A percentile compares a stretch with the other conserved stretches of the same genome.
Conservation (phyloP, 345 rosid genomes). For the Eucalyptus microcorys region DNA sequence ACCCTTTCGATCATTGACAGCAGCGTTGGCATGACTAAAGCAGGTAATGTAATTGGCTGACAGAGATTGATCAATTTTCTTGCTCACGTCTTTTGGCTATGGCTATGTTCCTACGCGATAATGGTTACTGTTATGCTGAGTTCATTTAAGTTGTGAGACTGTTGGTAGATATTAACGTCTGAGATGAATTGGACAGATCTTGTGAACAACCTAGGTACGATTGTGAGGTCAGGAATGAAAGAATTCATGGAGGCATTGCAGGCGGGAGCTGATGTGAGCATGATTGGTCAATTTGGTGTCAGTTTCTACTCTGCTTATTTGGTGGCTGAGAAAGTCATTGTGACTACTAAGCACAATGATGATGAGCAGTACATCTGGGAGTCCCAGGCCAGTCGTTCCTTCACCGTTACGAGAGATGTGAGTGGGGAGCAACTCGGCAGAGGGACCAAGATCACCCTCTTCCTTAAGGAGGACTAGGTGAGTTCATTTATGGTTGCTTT, state of each 20-base stretch:
- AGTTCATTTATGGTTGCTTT: neutral
- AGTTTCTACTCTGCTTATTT: conserved; percentile 37
- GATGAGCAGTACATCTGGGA: conserved; percentile 36
- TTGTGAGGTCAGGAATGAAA: conserved; percentile 34
- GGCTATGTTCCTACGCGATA: neutral
- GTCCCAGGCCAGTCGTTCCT: conserved; percentile 34
- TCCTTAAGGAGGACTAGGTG: conserved; percentile 37
- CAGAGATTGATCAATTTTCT: neutral
- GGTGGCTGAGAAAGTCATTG: conserved; percentile 30
- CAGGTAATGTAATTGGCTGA: conserved; percentile 1
- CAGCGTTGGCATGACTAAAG: conserved; percentile 38
- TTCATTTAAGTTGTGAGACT: neutral
- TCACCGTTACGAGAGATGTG: conserved; percentile 25
- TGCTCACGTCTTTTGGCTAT: neutral
- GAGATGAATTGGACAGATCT: neutral
- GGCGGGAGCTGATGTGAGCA: conserved; percentile 40
- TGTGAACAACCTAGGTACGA: conserved; percentile 36
- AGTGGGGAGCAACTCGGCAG: conserved; percentile 32
- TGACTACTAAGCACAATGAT: conserved; percentile 29
- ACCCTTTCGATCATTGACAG: conserved; percentile 26
- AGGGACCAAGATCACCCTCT: conserved; percentile 33
- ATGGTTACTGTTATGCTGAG: accelerated
- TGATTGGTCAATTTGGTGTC: conserved; percentile 41
- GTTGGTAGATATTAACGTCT: neutral
- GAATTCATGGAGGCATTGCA: conserved; percentile 44